phyloP scores from a whole-genome alignment of 75 land plant genomes.

The Picea sitchensis region DNA sequence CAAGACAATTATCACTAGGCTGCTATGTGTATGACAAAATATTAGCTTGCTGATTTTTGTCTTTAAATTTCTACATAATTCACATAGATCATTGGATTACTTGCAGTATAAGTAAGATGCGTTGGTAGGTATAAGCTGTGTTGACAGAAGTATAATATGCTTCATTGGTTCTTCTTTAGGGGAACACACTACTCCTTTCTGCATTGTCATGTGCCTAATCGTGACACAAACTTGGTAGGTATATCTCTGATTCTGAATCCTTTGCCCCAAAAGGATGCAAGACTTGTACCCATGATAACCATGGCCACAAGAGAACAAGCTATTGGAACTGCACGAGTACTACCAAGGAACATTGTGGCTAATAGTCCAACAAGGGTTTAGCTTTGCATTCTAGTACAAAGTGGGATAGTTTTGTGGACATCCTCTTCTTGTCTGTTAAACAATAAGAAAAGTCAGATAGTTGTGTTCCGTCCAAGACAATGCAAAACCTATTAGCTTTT shows the following conservation, averaged over 20 bases:
- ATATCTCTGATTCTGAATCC: slow-evolving; percentile 58
- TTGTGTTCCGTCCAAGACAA: neutral
- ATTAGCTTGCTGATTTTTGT: too few species aligned
- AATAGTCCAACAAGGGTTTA: slow-evolving; percentile 93
- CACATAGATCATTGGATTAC: too few species aligned
- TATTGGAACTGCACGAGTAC: slow-evolving; percentile 89
- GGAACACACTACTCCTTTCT: too few species aligned
- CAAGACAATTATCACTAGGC: too few species aligned
- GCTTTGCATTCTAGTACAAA: slow-evolving; percentile 98
- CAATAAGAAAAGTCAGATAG: neutral
- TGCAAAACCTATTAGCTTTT: neutral
- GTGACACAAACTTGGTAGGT: slow-evolving; percentile 18
- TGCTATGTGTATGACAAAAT: too few species aligned
- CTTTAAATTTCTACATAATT: too few species aligned
- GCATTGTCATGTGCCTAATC: too few species aligned
- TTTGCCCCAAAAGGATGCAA: slow-evolving; percentile 95
- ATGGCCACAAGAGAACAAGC: slow-evolving; percentile 95
- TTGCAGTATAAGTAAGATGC: too few species aligned
- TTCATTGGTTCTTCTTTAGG: too few species aligned
- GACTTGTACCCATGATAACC: slow-evolving; percentile 89
- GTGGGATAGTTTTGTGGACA: slow-evolving; percentile 66
- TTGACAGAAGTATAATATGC: too few species aligned
- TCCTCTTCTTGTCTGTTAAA: slow-evolving; percentile 68
- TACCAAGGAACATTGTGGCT: slow-evolving; percentile 86
- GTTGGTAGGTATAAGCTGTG: too few species aligned